phyloP scores from a whole-genome alignment of 495 filamentous ascomycete genomes.

The Elaphomyces granulatus region DNA sequence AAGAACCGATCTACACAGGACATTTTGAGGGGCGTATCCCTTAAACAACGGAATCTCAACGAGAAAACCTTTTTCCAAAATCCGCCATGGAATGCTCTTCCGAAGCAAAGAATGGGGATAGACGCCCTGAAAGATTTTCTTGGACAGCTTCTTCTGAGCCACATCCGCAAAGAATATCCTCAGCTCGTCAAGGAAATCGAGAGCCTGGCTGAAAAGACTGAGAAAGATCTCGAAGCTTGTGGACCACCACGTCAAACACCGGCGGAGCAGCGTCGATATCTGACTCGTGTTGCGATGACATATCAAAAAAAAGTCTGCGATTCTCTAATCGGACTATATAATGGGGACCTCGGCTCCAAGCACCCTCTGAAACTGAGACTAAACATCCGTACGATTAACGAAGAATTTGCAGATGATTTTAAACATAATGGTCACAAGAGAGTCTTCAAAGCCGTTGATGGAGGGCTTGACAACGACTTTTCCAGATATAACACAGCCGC shows the following conservation, averaged over 20 bases:
- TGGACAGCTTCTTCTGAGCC: conserved; percentile 11
- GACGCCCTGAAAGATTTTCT: conserved; percentile 10
- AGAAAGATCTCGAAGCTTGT: conserved; percentile 14
- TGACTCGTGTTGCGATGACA: conserved; percentile 17
- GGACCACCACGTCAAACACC: conserved; percentile 17
- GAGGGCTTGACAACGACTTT: conserved; percentile 9
- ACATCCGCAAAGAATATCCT: conserved; percentile 20
- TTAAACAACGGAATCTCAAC: conserved; percentile 14
- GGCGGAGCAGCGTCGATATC: conserved; percentile 19
- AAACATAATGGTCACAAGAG: conserved; percentile 14
- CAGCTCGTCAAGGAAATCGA: conserved; percentile 19
- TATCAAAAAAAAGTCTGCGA: conserved; percentile 18
- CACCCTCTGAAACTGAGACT: conserved; percentile 18
- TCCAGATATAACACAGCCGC: too few relatives aligned
- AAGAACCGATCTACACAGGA: conserved; percentile 35
- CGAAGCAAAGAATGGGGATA: conserved; percentile 20
- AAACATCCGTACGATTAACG: conserved; percentile 18
- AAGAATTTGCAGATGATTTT: conserved; percentile 20
- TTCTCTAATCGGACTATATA: conserved; percentile 16
- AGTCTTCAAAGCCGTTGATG: conserved; percentile 11
- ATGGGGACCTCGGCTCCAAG: conserved; percentile 5
- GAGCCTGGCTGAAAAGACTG: conserved; percentile 6
- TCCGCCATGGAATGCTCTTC: conserved; percentile 24
- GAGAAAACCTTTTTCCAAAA: conserved; percentile 27
- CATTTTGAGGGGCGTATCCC: conserved; percentile 14